Percentiles rank a stretch among this genome's conserved stretches.
These are phyloP conservation scores for Cylindrotheca closterium DNA, from an alignment of 108 stramenopile species.

Conservation along the genomic window DNA sequence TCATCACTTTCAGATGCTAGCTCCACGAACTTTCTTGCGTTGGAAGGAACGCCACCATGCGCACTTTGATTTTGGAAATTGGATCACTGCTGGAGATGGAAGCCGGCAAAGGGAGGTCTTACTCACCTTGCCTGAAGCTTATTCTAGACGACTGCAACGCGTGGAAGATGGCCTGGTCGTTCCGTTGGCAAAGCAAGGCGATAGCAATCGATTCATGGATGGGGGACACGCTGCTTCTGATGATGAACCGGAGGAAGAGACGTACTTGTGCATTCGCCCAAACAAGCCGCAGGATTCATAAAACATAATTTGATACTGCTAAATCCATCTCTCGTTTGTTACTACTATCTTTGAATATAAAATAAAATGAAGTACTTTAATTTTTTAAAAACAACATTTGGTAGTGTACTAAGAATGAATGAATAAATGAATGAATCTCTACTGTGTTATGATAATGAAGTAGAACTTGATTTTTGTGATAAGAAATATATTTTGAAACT, in stretches of 20 bases:
- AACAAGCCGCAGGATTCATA: no score
- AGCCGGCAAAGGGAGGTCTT: slow-evolving; percentile 22
- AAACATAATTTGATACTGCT: no score
- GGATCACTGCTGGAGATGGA: slow-evolving; percentile 4
- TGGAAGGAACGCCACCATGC: slow-evolving; percentile 98
- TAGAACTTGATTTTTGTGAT: no score
- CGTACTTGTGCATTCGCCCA: slow-evolving; percentile 66
- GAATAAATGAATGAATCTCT: no score
- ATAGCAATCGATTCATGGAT: slow-evolving; percentile 82
- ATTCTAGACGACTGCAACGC: slow-evolving; percentile 77
- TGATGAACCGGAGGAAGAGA: slow-evolving; percentile 74
- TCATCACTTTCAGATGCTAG: slow-evolving; percentile 97
- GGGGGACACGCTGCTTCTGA: slow-evolving; percentile 70
- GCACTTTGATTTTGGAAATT: slow-evolving; percentile 74
- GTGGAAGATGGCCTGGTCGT: slow-evolving; percentile 66
- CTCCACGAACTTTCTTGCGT: slow-evolving; percentile 80
- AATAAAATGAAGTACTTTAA: no score
- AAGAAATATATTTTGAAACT: no score
- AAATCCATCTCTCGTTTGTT: no score
- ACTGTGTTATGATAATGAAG: no score
- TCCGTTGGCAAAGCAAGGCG: slow-evolving; percentile 79
- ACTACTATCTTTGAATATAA: no score
- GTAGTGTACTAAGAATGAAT: no score
- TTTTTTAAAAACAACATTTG: no score
- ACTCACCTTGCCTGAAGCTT: slow-evolving; percentile 64